These are phyloP conservation scores for Monosporozyma solicola DNA, from an alignment of 805 yeast species.

Conservation along the genomic window DNA sequence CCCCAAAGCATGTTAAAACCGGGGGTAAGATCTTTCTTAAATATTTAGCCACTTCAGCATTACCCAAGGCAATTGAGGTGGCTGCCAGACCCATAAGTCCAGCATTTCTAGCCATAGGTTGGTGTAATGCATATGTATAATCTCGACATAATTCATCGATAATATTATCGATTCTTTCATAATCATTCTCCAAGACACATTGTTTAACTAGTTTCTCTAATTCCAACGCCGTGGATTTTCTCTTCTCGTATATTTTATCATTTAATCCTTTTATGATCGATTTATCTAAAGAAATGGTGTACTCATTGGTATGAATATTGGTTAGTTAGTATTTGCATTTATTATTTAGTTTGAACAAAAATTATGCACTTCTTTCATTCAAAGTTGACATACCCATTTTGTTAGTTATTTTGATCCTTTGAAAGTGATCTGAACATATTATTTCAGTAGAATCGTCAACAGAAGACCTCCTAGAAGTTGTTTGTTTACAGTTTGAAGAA, in stretches of 20 bases:
- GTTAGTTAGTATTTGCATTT: neutral
- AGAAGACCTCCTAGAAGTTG: neutral
- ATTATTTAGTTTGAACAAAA: too few relatives aligned
- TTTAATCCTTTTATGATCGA: conserved; percentile 57
- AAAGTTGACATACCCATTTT: neutral
- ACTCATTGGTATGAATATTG: neutral
- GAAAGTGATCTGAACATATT: neutral
- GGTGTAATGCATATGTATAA: conserved; percentile 73
- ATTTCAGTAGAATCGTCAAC: neutral
- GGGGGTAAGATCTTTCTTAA: conserved; percentile 85
- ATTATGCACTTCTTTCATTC: too few relatives aligned
- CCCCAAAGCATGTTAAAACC: conserved; percentile 90
- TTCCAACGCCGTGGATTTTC: conserved; percentile 70
- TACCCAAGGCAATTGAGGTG: conserved; percentile 86
- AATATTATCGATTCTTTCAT: conserved; percentile 34
- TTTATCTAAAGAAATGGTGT: conserved; percentile 36
- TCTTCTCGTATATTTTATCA: conserved; percentile 68
- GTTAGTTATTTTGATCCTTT: neutral
- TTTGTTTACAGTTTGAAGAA: neutral
- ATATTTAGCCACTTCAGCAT: conserved; percentile 70
- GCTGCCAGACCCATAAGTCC: conserved; percentile 95
- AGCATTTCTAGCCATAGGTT: conserved; percentile 86
- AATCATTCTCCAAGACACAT: conserved; percentile 32
- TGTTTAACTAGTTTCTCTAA: conserved; percentile 71
- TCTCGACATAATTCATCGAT: conserved; percentile 71